These are phyloP conservation scores for Cynanchum wilfordii DNA, from an alignment of 257 asterid genomes.

Conservation along the genomic window DNA sequence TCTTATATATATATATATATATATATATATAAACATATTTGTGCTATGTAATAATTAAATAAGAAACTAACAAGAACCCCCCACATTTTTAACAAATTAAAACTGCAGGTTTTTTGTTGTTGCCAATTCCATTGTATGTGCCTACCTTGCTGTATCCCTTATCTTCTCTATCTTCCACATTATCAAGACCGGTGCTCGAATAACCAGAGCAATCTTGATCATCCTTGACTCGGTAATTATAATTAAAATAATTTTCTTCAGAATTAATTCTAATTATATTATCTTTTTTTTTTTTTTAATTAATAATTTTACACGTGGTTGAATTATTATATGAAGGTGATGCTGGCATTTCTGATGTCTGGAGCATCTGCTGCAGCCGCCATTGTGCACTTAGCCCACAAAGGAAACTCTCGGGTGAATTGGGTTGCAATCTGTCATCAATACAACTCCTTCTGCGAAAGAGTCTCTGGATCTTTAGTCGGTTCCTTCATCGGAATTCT, in stretches of 20 bases:
- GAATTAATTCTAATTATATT: no score
- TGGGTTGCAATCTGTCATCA: conserved; percentile 60
- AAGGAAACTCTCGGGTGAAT: conserved; percentile 45
- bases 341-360: conserved; percentile 48
- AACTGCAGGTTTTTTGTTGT: conserved; percentile 57
- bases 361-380: conserved; percentile 85
- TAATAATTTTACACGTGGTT: no score
- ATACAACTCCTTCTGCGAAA: conserved; percentile 54
- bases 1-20: neutral
- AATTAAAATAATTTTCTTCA: no score
- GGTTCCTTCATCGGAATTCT: conserved; percentile 61
- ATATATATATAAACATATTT: no score
- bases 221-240: conserved; percentile 57
- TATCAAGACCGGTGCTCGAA: conserved; percentile 41
- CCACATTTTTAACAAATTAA: no score
- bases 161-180: conserved; percentile 61
- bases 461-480: conserved; percentile 68
- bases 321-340: conserved; percentile 28
- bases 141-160: conserved; percentile 60
- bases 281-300: no score
- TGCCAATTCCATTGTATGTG: conserved; percentile 47
- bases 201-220: conserved; percentile 51
- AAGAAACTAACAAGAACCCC: no score
- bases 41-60: no score
- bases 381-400: conserved; percentile 59